A percentile compares a stretch with the other conserved stretches of the same genome.
phyloP scores from a whole-genome alignment of 768 basidiomycete genomes.

The Suillus clintonianus region DNA sequence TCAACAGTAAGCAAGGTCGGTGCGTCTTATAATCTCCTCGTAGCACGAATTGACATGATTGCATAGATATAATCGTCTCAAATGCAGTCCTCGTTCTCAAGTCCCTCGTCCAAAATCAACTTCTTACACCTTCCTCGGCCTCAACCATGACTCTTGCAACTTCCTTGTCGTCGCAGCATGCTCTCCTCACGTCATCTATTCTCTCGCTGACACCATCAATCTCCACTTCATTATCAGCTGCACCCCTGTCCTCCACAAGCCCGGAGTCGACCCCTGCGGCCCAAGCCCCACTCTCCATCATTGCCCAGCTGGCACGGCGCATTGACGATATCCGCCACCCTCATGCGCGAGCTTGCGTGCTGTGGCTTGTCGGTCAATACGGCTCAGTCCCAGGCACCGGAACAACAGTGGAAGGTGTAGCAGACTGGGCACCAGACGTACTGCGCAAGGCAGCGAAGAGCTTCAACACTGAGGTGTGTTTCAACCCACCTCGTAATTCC shows the following conservation, averaged over 20 bases:
- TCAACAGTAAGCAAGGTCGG: conserved; percentile 75
- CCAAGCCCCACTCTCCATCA: conserved; percentile 58
- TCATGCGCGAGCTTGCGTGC: conserved; percentile 81
- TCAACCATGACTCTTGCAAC: conserved; percentile 12
- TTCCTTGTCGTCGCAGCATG: conserved; percentile 8
- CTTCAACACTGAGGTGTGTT: conserved; percentile 70
- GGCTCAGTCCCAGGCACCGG: conserved; percentile 42
- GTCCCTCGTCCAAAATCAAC: conserved; percentile 73
- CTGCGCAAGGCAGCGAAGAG: conserved; percentile 76
- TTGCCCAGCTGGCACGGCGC: conserved; percentile 74
- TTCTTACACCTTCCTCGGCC: conserved; percentile 38
- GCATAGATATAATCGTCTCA: conserved; percentile 71
- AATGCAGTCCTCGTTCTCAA: conserved; percentile 86
- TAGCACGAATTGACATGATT: not conserved
- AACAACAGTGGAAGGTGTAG: conserved; percentile 55
- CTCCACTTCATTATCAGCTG: not conserved
- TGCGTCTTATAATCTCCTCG: conserved; percentile 6
- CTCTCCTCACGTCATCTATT: conserved; percentile 11
- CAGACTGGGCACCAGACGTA: conserved; percentile 86
- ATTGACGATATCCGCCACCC: conserved; percentile 81
- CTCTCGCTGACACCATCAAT: conserved; percentile 2
- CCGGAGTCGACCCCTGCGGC: conserved; percentile 16
- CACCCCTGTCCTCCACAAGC: conserved; percentile 23
- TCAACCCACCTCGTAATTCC: not conserved
- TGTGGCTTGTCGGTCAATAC: conserved; percentile 94